Conservation (phyloP, 176 grass and related monocot species). For the Tillandsia fasciculata region DNA sequence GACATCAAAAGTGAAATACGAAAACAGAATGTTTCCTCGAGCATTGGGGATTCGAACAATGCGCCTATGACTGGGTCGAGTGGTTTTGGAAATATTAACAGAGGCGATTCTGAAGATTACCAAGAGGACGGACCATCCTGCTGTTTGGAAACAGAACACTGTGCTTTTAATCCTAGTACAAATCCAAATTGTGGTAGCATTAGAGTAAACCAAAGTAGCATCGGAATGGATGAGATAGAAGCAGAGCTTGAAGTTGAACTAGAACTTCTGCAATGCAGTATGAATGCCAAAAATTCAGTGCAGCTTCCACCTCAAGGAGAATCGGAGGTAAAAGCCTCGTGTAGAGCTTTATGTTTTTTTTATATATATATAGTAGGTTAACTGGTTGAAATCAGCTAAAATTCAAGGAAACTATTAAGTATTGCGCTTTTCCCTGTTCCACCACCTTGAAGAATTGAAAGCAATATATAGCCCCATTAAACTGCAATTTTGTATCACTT, state of each 20-base stretch:
- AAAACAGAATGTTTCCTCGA: conserved; percentile 5
- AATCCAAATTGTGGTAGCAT: neutral
- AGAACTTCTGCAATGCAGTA: conserved; percentile 27
- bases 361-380: too few relatives aligned
- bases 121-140: neutral
- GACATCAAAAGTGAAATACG: conserved; percentile 35
- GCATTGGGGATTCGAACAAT: conserved; percentile 18
- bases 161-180: neutral
- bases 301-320: neutral
- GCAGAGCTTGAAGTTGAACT: conserved; percentile 64
- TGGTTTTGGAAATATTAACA: conserved; percentile 15
- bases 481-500: too few relatives aligned
- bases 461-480: too few relatives aligned
- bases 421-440: too few relatives aligned
- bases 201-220: conserved; percentile 11
- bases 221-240: conserved; percentile 51
- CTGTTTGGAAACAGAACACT: conserved; percentile 10
- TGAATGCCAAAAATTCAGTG: conserved; percentile 16
- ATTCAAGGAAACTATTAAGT: too few relatives aligned
- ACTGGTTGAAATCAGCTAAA: too few relatives aligned
- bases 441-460: too few relatives aligned
- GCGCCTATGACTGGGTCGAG: conserved; percentile 17
- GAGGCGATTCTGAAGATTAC: neutral
- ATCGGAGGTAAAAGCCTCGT: conserved; percentile 6
- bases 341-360: too few relatives aligned